Percentiles rank a stretch among this genome's conserved stretches.
These are phyloP conservation scores for Thielaviopsis euricoi DNA, from an alignment of 2,329 filamentous ascomycete species.

Conservation along the genomic window DNA sequence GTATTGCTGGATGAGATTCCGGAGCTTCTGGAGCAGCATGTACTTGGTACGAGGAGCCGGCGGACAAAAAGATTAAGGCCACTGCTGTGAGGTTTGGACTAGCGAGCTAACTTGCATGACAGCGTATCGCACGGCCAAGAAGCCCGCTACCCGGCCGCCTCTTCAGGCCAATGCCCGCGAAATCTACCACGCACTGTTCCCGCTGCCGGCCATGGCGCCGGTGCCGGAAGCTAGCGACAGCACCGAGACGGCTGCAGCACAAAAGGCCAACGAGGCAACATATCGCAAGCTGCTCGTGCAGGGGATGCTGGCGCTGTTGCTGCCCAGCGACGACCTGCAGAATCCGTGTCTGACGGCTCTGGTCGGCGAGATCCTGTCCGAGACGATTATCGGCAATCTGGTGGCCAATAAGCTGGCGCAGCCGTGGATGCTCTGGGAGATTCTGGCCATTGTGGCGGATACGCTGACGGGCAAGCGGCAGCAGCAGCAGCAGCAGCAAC, in stretches of 20 bases:
- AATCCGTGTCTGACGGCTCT: slow-evolving; percentile 73
- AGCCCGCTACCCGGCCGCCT: slow-evolving; percentile 38
- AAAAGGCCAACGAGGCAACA: slow-evolving; percentile 59
- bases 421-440: slow-evolving; percentile 79
- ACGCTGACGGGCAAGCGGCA: slow-evolving; percentile 16
- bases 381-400: slow-evolving; percentile 73
- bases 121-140: slow-evolving; percentile 60
- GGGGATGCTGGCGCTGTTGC: slow-evolving; percentile 61
- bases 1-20: slow-evolving; percentile 79
- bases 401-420: slow-evolving; percentile 68
- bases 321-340: slow-evolving; percentile 83
- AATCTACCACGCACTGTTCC: slow-evolving; percentile 71
- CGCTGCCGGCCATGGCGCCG: slow-evolving; percentile 65
- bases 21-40: slow-evolving; percentile 61
- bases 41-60: no score
- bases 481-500: no score
- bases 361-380: slow-evolving; percentile 74
- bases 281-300: slow-evolving; percentile 85
- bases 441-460: slow-evolving; percentile 53
- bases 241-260: slow-evolving; percentile 35
- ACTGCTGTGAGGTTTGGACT: no score
- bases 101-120: slow-evolving; percentile 11
- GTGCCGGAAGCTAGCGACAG: slow-evolving; percentile 43
- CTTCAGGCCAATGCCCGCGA: slow-evolving; percentile 45
- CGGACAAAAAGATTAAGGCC: no score